A percentile compares a stretch with the other conserved stretches of the same genome.
phyloP scores from a whole-genome alignment of 2,329 filamentous ascomycete genomes.

The Cordyceps cicadae region DNA sequence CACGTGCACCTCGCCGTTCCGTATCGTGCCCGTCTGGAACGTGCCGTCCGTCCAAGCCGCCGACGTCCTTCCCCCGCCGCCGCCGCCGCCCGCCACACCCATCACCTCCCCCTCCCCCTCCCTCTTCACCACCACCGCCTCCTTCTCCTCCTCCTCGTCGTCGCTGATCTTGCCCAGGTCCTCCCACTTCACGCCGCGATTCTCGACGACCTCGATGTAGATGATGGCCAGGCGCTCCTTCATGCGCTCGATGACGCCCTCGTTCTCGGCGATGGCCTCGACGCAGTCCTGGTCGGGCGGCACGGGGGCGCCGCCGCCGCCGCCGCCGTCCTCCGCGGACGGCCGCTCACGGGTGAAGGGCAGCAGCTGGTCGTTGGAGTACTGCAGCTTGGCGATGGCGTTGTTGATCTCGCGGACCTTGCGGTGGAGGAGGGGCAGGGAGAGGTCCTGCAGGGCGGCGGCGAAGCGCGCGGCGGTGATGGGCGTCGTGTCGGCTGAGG shows the following conservation, averaged over 20 bases:
- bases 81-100: neutral
- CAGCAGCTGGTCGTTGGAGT: conserved; percentile 63
- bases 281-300: conserved; percentile 59
- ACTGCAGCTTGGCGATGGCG: conserved; percentile 63
- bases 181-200: conserved; percentile 50
- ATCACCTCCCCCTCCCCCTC: neutral
- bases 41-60: conserved; percentile 55
- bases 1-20: conserved; percentile 41
- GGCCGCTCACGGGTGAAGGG: conserved; percentile 44
- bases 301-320: too few species aligned
- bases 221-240: conserved; percentile 56
- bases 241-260: conserved; percentile 60
- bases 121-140: neutral
- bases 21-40: conserved; percentile 51
- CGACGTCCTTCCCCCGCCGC: conserved; percentile 16
- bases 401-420: conserved; percentile 71
- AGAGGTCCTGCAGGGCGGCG: conserved; percentile 58
- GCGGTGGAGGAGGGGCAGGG: conserved; percentile 57
- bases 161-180: conserved; percentile 38
- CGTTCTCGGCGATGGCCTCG: conserved; percentile 67
- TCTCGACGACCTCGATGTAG: conserved; percentile 52
- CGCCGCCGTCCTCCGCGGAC: too few species aligned
- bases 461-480: conserved; percentile 58
- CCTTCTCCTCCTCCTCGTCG: conserved; percentile 9
- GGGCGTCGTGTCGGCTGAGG: conserved; percentile 48